These are phyloP conservation scores for Phaseolus lunatus DNA, from an alignment of 306 rosid genomes.

Conservation along the genomic window DNA sequence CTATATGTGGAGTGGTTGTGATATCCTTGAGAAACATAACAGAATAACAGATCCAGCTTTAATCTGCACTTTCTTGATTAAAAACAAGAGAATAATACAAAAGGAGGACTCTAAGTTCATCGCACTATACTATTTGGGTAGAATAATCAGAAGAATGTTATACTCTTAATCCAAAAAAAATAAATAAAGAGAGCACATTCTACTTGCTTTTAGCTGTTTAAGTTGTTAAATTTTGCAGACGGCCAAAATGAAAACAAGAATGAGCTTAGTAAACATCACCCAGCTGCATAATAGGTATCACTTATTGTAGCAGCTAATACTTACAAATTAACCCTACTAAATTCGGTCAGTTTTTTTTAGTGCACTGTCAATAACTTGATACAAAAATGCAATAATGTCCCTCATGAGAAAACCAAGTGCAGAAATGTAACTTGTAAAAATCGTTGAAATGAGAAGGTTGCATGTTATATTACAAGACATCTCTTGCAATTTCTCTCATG, in stretches of 20 bases:
- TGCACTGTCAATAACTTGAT: not conserved
- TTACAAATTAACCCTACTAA: not conserved
- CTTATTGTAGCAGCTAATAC: conserved; percentile 5
- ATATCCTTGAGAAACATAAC: too few relatives aligned
- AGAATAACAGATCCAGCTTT: too few relatives aligned
- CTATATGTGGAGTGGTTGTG: too few relatives aligned
- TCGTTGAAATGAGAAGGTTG: not conserved
- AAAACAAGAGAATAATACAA: not conserved
- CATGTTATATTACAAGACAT: too few relatives aligned
- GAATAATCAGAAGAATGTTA: not conserved
- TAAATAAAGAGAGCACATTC: not conserved
- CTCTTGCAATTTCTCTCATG: too few relatives aligned
- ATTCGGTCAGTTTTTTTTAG: not conserved
- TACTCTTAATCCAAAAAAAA: not conserved
- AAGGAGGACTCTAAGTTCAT: not conserved
- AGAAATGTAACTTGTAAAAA: not conserved
- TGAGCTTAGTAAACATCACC: conserved; percentile 30
- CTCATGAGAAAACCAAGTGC: not conserved
- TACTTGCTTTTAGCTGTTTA: not conserved
- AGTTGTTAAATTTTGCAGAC: not conserved
- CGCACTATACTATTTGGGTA: not conserved
- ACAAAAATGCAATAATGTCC: not conserved
- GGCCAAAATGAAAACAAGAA: not conserved
- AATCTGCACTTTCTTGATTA: not conserved
- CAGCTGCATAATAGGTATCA: not conserved